These are phyloP conservation scores for Aspergillus transmontanensis DNA, from an alignment of 2,329 filamentous ascomycete genomes.

Conservation along the genomic window DNA sequence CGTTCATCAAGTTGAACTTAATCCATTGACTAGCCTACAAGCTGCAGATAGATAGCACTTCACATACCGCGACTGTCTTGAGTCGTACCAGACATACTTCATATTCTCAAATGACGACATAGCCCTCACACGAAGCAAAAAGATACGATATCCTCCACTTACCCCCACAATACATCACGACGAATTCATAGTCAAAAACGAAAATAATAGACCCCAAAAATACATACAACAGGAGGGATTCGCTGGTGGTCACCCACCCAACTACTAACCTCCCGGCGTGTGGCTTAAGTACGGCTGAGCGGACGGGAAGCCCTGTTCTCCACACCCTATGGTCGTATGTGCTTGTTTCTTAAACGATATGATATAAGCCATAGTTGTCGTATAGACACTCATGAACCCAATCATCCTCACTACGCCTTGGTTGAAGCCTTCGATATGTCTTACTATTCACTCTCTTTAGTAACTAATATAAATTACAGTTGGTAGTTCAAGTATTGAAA, in stretches of 20 bases:
- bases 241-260: slow-evolving; percentile 53
- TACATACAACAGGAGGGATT: slow-evolving; percentile 51
- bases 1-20: not conserved
- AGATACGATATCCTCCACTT: not conserved
- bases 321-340: slow-evolving; percentile 52
- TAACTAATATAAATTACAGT: too few relatives aligned
- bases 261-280: slow-evolving; percentile 52
- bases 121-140: too few relatives aligned
- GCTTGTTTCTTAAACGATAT: not conserved
- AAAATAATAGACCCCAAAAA: slow-evolving; percentile 8
- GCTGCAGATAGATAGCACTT: not conserved
- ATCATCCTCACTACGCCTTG: too few relatives aligned
- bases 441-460: too few relatives aligned
- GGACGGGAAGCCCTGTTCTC: slow-evolving; percentile 53
- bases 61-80: not conserved
- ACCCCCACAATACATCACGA: too few relatives aligned
- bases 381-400: too few relatives aligned
- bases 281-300: slow-evolving; percentile 53
- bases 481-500: too few relatives aligned
- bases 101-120: not conserved
- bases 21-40: not conserved
- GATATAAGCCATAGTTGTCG: too few relatives aligned
- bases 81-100: not conserved
- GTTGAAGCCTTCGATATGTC: too few relatives aligned
- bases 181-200: too few relatives aligned